A percentile compares a stretch with the other conserved stretches of the same genome.
These are phyloP conservation scores for Oryza punctata DNA, from an alignment of 176 grass and related monocot genomes.

Conservation along the genomic window DNA sequence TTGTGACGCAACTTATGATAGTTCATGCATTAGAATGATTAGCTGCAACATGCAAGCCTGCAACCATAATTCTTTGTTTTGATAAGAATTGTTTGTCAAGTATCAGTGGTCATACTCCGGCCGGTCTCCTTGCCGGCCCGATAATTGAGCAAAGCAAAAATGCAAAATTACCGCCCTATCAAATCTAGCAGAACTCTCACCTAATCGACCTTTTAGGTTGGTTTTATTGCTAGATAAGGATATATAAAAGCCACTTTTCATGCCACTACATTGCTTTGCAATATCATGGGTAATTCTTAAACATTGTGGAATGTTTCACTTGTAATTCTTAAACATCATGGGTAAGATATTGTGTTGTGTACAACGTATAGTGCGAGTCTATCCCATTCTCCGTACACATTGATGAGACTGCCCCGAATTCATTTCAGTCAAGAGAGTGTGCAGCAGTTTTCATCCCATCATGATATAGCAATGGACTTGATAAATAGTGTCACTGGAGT, in stretches of 20 bases:
- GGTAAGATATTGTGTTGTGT: neutral
- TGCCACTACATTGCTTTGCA: neutral
- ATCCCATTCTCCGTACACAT: neutral
- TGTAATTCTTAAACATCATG: slow-evolving; percentile 1
- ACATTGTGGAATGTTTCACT: neutral
- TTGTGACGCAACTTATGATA: neutral
- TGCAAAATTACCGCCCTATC: neutral
- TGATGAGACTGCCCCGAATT: slow-evolving; percentile 9
- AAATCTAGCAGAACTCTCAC: neutral
- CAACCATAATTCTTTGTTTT: neutral
- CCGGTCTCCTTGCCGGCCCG: too few relatives aligned
- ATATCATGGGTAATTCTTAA: too few relatives aligned
- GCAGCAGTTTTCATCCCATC: slow-evolving; percentile 60
- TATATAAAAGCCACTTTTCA: neutral
- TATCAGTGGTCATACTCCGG: neutral
- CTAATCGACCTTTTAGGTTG: neutral
- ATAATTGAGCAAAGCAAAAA: slow-evolving; percentile 29
- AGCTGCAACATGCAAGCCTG: neutral
- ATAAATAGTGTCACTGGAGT: slow-evolving; percentile 96
- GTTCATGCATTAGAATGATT: neutral
- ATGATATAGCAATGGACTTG: slow-evolving; percentile 88
- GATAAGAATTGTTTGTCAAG: neutral
- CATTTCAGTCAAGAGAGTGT: slow-evolving; percentile 66
- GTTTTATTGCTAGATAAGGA: neutral
- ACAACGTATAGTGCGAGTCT: neutral